Conservation (phyloP, 192 early-diverging fungal genomes). For the Linnemannia schmuckeri region DNA sequence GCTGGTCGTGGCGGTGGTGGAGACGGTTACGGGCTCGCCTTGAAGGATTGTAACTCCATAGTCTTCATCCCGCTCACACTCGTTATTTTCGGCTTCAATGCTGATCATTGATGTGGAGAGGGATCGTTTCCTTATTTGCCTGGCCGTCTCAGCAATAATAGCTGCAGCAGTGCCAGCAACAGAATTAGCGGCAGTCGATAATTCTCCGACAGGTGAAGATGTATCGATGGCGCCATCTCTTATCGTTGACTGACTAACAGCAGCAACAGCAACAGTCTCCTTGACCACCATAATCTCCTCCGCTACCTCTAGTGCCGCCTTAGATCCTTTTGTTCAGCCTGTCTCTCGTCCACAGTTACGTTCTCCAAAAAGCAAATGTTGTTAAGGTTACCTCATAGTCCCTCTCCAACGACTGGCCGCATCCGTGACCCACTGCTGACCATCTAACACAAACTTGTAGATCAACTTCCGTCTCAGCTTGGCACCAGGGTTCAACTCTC, state of each 20-base stretch:
- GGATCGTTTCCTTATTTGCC: neutral
- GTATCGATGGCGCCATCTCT: neutral
- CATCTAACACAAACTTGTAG: conserved; percentile 35
- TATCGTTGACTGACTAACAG: neutral
- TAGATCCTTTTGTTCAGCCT: neutral
- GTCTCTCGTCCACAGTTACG: neutral
- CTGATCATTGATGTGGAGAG: neutral
- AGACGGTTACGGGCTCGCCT: conserved; percentile 6
- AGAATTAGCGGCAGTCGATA: neutral
- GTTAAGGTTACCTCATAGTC: conserved; percentile 30
- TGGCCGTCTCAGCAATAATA: neutral
- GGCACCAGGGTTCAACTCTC: neutral
- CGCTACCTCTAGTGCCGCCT: neutral
- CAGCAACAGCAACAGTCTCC: neutral
- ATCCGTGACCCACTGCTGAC: conserved; percentile 27
- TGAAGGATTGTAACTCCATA: conserved; percentile 15
- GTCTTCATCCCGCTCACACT: conserved; percentile 19
- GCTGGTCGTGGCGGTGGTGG: neutral
- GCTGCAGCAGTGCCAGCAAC: neutral
- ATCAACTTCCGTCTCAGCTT: conserved; percentile 13
- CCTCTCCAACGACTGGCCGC: conserved; percentile 9
- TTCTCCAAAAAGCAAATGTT: conserved; percentile 26
- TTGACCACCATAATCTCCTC: neutral
- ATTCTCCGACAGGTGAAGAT: neutral
- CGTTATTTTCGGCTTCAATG: neutral